Evolutionary conservation across 257 asterid species (phyloP).

Genomic region (Ehretia macrophylla): DNA sequence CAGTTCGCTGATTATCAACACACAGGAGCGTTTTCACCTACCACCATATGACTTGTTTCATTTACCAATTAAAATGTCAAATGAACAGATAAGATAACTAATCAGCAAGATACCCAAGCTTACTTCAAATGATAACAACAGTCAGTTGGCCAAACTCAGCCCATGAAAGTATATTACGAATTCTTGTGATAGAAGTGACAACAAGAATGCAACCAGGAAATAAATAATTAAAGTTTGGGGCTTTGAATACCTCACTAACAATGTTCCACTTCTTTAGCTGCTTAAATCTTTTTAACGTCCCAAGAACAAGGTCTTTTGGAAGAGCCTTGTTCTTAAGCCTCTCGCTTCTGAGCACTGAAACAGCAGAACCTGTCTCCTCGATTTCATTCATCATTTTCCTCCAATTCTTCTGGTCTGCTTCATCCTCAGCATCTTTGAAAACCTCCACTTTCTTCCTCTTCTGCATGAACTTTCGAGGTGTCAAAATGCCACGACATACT

Average conservation of each 20-base stretch:
- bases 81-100: no score
- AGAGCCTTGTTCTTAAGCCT: constrained; percentile 59
- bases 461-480: constrained; percentile 94
- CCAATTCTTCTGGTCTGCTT: constrained; percentile 82
- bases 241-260: constrained; percentile 68
- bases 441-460: constrained; percentile 79
- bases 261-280: constrained; percentile 97
- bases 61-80: no score
- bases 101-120: no score
- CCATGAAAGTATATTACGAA: no score
- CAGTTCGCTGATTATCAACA: no score
- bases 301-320: constrained; percentile 78
- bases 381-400: constrained; percentile 83
- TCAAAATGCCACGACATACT: constrained; percentile 79
- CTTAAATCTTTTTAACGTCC: constrained; percentile 85
- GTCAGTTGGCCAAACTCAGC: no score
- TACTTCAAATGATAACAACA: no score
- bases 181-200: no score
- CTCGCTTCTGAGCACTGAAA: constrained; percentile 60
- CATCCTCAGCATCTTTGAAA: constrained; percentile 71
- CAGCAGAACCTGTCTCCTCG: constrained; percentile 78
- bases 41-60: no score
- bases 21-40: no score
- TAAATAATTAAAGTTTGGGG: no score
- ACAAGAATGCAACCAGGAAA: not conserved